phyloP scores from a whole-genome alignment of 768 basidiomycete species.

The Agaricus blazei region DNA sequence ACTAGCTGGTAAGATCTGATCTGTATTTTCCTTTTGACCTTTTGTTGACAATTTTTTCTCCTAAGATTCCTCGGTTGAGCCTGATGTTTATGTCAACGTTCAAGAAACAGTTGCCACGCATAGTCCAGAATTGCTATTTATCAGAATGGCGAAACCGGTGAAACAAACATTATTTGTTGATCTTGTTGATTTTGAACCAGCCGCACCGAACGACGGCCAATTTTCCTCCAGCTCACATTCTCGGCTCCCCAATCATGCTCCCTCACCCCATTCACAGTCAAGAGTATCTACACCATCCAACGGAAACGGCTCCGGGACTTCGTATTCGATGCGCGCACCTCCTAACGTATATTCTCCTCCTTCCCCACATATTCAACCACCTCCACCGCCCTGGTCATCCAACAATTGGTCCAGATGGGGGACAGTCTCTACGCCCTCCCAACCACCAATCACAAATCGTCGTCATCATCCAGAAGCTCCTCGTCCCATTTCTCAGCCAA shows the following conservation, averaged over 20 bases:
- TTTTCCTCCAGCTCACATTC: background rate
- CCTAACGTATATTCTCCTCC: constrained; percentile 8
- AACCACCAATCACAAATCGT: constrained; percentile 37
- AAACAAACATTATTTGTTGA: constrained; percentile 71
- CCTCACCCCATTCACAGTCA: constrained; percentile 3
- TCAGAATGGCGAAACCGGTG: constrained; percentile 58
- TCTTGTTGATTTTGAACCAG: constrained; percentile 58
- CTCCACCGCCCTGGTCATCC: constrained; percentile 40
- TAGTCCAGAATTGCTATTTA: constrained; percentile 68
- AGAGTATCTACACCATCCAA: constrained; percentile 10
- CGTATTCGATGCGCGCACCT: constrained; percentile 12
- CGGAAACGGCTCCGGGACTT: constrained; percentile 3
- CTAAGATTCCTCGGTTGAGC: constrained; percentile 17
- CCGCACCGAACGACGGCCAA: constrained; percentile 27
- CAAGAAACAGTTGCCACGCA: constrained; percentile 70
- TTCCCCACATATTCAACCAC: constrained; percentile 12
- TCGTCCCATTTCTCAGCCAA: constrained; percentile 1
- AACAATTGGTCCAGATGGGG: constrained; percentile 30
- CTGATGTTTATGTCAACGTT: constrained; percentile 64
- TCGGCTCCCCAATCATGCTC: constrained; percentile 3
- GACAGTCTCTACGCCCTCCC: constrained; percentile 38
- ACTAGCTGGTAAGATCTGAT: constrained; percentile 33
- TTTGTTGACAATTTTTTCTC: constrained; percentile 7
- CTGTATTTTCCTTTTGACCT: background rate
- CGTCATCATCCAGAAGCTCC: constrained; percentile 1